Conservation (phyloP, 2,329 filamentous ascomycete genomes). For the Colletotrichum endophyticum region DNA sequence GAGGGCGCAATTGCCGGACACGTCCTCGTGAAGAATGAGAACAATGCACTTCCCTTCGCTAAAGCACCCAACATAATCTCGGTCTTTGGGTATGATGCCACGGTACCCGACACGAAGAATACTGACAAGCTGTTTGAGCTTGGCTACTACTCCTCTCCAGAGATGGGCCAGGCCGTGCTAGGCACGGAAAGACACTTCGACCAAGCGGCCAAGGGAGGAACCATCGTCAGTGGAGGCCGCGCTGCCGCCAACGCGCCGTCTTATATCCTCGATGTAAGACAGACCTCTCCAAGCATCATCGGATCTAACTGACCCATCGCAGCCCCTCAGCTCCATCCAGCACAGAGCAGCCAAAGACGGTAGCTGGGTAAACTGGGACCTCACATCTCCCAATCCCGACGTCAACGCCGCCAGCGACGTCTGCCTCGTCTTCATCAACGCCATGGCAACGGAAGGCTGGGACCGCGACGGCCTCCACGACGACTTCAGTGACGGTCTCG, state of each 20-base stretch:
- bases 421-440: conserved; percentile 72
- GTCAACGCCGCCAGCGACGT: conserved; percentile 60
- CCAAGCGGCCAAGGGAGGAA: conserved; percentile 55
- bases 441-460: conserved; percentile 74
- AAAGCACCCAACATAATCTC: conserved; percentile 60
- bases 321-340: conserved; percentile 64
- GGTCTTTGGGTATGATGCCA: conserved; percentile 70
- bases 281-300: no score
- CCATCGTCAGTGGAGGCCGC: conserved; percentile 56
- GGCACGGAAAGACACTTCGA: conserved; percentile 49
- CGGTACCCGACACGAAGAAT: conserved; percentile 50
- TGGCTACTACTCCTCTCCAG: conserved; percentile 50
- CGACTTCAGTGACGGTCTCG: conserved; percentile 65
- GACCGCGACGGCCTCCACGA: conserved; percentile 68
- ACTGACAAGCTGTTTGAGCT: conserved; percentile 47
- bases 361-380: conserved; percentile 67
- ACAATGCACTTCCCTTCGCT: conserved; percentile 64
- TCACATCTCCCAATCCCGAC: conserved; percentile 48
- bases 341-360: conserved; percentile 55
- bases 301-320: conserved; percentile 2
- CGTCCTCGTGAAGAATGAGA: conserved; percentile 79
- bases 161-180: conserved; percentile 49
- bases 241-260: conserved; percentile 55
- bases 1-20: conserved; percentile 66
- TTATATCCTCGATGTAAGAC: conserved; percentile 45